Base-by-base conservation (phyloP, 1,284 basidiomycete species). In the Tilletia walkeri region DNA sequence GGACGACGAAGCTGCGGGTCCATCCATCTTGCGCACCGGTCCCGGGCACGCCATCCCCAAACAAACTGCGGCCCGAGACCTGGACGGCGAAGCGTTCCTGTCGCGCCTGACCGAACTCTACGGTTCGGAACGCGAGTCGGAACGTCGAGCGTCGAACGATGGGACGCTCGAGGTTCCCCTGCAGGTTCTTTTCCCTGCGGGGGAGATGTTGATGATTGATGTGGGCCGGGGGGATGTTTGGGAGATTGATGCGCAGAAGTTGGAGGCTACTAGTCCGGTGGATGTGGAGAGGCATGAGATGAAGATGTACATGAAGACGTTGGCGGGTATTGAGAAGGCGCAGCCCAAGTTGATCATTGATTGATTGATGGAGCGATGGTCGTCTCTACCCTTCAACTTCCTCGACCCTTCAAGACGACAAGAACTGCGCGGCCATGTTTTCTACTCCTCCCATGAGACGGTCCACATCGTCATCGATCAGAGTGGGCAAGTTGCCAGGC, bases 251-350 rank as follows among this genome's bases (percentile, higher is more conserved):
- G 56, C 56, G 56, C 16, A 59, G 56, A 24, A 36, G 56, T 24
- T 59, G 24, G 56, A 59, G 56, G 56, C 20, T 36, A 59, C 30
- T 10, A 59, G 56, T 59, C 56, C 56, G 20, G 30, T 59, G 6
- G 18, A 59, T 36, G 56, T 59, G 56, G n/a, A 24, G 24, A 4
- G 56, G 56, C 56, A 59, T 38, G 56, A 59, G 56, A 59, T 59
- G 56, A 59, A 36, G 56, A 24, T 24, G 56, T 59, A 59, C 18
- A 10, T 34, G 34, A 14, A 24, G 20, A 36, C 56, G 56, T 38
- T 59, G 20, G 6, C 7, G 56, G 56, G 30, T 10, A 38, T 59
- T 6, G 56, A 36, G 56, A 59, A 18, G 56, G 56, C 30, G 34
- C 20, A 24, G 56, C 56, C 56, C 5, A 30, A 24, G 34, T 24